Evolutionary conservation across 2,329 filamentous ascomycete species (phyloP).

Genomic region (Neonectria magnoliae): DNA sequence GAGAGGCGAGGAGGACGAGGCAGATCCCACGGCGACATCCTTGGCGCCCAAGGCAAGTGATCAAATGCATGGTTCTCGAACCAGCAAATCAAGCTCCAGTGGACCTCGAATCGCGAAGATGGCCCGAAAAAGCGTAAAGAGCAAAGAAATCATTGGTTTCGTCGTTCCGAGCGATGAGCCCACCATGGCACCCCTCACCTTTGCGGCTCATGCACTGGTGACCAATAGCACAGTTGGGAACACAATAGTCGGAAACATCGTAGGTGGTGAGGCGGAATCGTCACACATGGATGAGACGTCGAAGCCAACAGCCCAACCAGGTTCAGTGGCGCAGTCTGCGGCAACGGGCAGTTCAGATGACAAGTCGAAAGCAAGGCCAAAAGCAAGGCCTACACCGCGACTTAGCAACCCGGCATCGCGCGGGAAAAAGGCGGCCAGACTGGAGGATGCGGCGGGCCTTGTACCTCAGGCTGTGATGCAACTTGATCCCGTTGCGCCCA

Average conservation of each 20-base stretch:
- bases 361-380: slow-evolving; percentile 11
- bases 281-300: slow-evolving; percentile 7
- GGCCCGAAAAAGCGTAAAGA: slow-evolving; percentile 55
- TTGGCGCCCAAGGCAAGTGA: slow-evolving; percentile 6
- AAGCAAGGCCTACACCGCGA: slow-evolving; percentile 29
- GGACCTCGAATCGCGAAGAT: slow-evolving; percentile 52
- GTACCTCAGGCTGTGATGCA: slow-evolving; percentile 56
- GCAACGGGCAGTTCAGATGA: slow-evolving; percentile 9
- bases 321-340: slow-evolving; percentile 1
- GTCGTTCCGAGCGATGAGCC: slow-evolving; percentile 32
- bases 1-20: slow-evolving; percentile 25
- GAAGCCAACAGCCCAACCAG: not conserved
- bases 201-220: not conserved
- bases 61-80: not conserved
- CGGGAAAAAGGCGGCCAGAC: slow-evolving; percentile 63
- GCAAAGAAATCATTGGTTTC: slow-evolving; percentile 59
- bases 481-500: slow-evolving; percentile 42
- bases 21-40: not conserved
- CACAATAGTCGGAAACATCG: slow-evolving; percentile 4
- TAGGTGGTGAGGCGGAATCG: not conserved
- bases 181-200: slow-evolving; percentile 9
- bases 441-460: slow-evolving; percentile 61
- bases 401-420: slow-evolving; percentile 61
- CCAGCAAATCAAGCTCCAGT: slow-evolving; percentile 27
- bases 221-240: not conserved